Conservation (phyloP, 2,329 filamentous ascomycete species). For the Neocucurbitaria cava region DNA sequence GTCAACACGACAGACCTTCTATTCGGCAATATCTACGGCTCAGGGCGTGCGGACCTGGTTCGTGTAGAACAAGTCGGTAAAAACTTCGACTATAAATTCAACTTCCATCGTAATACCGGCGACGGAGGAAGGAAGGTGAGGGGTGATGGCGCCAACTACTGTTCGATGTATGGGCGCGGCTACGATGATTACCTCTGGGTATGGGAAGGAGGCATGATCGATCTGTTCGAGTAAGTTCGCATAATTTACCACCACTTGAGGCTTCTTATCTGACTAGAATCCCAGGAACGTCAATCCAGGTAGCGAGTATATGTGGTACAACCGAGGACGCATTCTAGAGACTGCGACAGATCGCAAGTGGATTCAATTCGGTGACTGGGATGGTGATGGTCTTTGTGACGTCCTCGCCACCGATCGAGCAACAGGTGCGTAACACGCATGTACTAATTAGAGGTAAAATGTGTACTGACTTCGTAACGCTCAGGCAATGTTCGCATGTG, state of each 20-base stretch:
- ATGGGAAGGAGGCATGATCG: conserved; percentile 6
- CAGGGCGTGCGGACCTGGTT: conserved; percentile 21
- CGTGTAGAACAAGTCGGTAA: conserved; percentile 15
- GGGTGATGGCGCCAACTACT: conserved; percentile 39
- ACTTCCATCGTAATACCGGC: conserved; percentile 30
- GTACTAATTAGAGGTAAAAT: too few relatives aligned
- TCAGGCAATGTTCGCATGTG: too few relatives aligned
- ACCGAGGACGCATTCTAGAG: conserved; percentile 15
- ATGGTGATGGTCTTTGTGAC: conserved; percentile 48
- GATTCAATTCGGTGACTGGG: conserved; percentile 48
- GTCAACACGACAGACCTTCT: conserved; percentile 18
- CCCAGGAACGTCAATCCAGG: too few relatives aligned
- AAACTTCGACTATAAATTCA: conserved; percentile 13
- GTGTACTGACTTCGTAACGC: too few relatives aligned
- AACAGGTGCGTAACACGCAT: too few relatives aligned
- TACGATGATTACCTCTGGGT: conserved; percentile 27
- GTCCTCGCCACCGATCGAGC: conserved; percentile 39
- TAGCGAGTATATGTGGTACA: too few relatives aligned
- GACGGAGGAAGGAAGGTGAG: conserved; percentile 24
- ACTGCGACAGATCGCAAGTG: conserved; percentile 31
- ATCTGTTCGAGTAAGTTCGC: conserved; percentile 8
- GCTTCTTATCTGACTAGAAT: too few relatives aligned
- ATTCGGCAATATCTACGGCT: conserved; percentile 34
- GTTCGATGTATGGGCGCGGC: conserved; percentile 37
- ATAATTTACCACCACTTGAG: too few relatives aligned